Evolutionary conservation across 2,329 filamentous ascomycete species (phyloP).

Genomic region (Aspergillus quadrilineatus): DNA sequence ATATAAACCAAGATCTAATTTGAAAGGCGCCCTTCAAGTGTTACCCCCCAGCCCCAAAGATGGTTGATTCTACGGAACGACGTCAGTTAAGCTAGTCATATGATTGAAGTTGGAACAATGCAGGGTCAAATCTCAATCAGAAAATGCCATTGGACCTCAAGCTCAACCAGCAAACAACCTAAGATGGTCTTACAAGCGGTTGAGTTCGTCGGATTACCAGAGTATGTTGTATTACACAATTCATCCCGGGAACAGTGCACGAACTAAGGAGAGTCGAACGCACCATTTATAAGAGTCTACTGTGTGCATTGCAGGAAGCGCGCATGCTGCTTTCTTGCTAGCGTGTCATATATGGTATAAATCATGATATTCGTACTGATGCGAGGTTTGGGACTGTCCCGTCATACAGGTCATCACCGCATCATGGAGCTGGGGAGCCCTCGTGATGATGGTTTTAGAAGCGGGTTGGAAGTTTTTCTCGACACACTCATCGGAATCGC

Average conservation of each 20-base stretch:
- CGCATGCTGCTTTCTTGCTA: background rate
- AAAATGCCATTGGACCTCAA: conserved; percentile 47
- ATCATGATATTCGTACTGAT: background rate
- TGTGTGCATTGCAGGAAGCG: background rate
- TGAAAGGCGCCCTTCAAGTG: too few species aligned
- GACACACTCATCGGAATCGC: conserved; percentile 71
- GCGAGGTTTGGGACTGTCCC: conserved; percentile 33
- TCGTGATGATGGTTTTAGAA: conserved; percentile 84
- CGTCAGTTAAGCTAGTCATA: conserved; percentile 1
- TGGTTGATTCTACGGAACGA: background rate
- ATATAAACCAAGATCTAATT: background rate
- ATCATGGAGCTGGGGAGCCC: conserved; percentile 45
- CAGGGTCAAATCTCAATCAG: conserved; percentile 29
- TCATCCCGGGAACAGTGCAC: conserved; percentile 34
- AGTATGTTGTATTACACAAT: conserved; percentile 34
- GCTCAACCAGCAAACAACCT: conserved; percentile 42
- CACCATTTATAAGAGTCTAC: conserved; percentile 8
- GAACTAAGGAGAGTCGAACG: conserved; percentile 7
- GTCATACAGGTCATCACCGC: conserved; percentile 49
- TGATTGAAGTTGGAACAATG: background rate
- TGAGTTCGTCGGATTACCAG: conserved; percentile 49
- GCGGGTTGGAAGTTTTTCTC: conserved; percentile 62
- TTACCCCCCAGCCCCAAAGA: background rate
- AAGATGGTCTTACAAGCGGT: conserved; percentile 31
- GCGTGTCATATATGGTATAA: background rate